Evolutionary conservation across 371 early-diverging fungal species (phyloP), one percentile per base, ranked within the genome.

Genomic region (Syncephalastrum sp.): DNA sequence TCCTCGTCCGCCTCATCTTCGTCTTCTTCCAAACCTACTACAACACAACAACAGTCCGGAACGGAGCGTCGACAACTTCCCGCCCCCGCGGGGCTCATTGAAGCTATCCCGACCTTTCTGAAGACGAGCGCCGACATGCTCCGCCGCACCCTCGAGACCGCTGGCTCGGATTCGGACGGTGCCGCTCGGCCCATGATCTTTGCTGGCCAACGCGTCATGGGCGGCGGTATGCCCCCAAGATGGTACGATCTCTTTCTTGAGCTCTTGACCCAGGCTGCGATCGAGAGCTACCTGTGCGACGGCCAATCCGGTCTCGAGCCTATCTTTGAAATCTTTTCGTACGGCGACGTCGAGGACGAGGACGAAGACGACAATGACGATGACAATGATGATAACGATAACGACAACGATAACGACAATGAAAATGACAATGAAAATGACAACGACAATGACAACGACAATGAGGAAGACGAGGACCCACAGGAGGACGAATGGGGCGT

Each of bases 241-340:
- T 84, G 85, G 83, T 84, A 82, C 54, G 70, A 77, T 45, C 65
- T 84, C 42, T 82, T 84, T 59, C 48, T 84, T 50, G 82, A 82
- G 54, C 58, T 84, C 44, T 67, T 84, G 60, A 82, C 82, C 7
- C 85, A 84, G 51, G 85, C 85, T 3, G 83, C 79, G 10, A 81
- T 84, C 19, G 82, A 84, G 62, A 70, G 81, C 24, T 84, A 82
- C 57, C 64, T 84, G 41, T 84, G 85, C 49, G 85, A 84, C 54
- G 74, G 72, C 4, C 74, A 70, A 23, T 47, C 73, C 3, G 83
- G 85, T 8, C 53, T 82, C 25, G 82, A 82, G 15, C 70, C 77
- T 1, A 76, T 84, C 42, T 66, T 77, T 59, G 85, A 84, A 49
- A 78, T 82, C 15, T 84, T 84, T 53, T 79, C 82, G 0, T 84